A percentile compares a stretch with the other conserved stretches of the same genome.
These are phyloP conservation scores for Tephrocybe sp. DNA, from an alignment of 768 basidiomycete genomes.

Conservation along the genomic window DNA sequence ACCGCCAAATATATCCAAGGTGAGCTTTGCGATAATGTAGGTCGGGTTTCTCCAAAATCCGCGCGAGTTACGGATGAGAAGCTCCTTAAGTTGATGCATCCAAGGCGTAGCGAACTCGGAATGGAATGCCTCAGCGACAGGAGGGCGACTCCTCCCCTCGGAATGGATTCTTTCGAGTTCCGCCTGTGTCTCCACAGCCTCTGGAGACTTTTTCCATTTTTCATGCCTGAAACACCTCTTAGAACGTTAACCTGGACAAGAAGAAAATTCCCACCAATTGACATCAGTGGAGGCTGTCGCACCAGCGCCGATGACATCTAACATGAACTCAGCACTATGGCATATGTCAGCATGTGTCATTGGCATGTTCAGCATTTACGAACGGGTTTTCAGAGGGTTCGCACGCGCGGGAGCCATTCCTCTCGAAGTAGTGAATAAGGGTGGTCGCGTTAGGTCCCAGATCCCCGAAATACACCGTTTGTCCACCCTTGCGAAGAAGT, in stretches of 20 bases:
- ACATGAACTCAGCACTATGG: conserved; percentile 57
- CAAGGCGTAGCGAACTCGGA: conserved; percentile 55
- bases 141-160: conserved; percentile 46
- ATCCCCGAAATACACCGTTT: conserved; percentile 75
- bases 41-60: conserved; percentile 61
- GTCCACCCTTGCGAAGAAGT: conserved; percentile 75
- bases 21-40: conserved; percentile 59
- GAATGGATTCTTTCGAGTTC: conserved; percentile 48
- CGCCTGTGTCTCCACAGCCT: conserved; percentile 28
- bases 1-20: conserved; percentile 53
- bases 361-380: conserved; percentile 12
- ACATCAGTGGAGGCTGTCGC: conserved; percentile 49
- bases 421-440: conserved; percentile 77
- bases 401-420: conserved; percentile 65
- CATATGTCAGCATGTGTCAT: conserved; percentile 10
- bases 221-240: conserved; percentile 21
- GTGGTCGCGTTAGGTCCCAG: conserved; percentile 60
- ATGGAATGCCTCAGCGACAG: conserved; percentile 35
- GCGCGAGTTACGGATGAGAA: conserved; percentile 43
- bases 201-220: conserved; percentile 47
- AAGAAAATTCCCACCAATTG: conserved; percentile 54
- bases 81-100: conserved; percentile 42
- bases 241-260: conserved; percentile 34
- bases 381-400: conserved; percentile 73
- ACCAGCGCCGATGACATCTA: conserved; percentile 75